phyloP scores from a whole-genome alignment of 805 yeast species.

The Isabelozyma gotoi region DNA sequence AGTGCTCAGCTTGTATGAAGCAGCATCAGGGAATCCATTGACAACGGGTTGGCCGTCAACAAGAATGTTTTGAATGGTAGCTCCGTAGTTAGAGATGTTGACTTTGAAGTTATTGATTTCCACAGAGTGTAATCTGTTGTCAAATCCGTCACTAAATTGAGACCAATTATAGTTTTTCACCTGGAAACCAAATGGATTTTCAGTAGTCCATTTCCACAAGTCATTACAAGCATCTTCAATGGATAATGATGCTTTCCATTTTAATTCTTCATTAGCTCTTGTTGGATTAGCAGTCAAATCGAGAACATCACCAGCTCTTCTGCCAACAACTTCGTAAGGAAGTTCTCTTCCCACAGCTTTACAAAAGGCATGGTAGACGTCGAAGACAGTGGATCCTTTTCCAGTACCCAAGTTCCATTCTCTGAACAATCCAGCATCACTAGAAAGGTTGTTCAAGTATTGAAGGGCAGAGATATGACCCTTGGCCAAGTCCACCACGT shows the following conservation, averaged over 20 bases:
- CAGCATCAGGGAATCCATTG: slow-evolving; percentile 36
- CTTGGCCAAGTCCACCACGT: slow-evolving; percentile 74
- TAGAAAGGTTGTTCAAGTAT: slow-evolving; percentile 41
- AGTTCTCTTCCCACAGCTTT: slow-evolving; percentile 62
- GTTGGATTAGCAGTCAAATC: slow-evolving; percentile 70
- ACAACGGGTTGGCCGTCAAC: slow-evolving; percentile 41
- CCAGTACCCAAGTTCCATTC: slow-evolving; percentile 89
- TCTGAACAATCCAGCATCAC: slow-evolving; percentile 51
- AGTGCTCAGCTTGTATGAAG: slow-evolving; percentile 24
- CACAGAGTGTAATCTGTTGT: slow-evolving; percentile 37
- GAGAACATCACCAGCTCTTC: slow-evolving; percentile 77
- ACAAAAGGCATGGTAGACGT: slow-evolving; percentile 64
- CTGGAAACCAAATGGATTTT: slow-evolving; percentile 64
- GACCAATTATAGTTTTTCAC: slow-evolving; percentile 34
- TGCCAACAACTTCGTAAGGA: slow-evolving; percentile 62
- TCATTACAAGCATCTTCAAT: slow-evolving; percentile 68
- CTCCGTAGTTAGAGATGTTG: slow-evolving; percentile 50
- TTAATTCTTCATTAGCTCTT: slow-evolving; percentile 64
- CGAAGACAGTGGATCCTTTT: slow-evolving; percentile 74
- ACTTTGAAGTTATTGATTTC: slow-evolving; percentile 35
- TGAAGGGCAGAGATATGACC: slow-evolving; percentile 75
- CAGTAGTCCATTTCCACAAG: slow-evolving; percentile 75
- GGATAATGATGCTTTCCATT: slow-evolving; percentile 58
- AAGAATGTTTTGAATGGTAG: slow-evolving; percentile 44
- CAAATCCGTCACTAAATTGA: slow-evolving; percentile 19